Evolutionary conservation across 208 protist genomes (phyloP).

Genomic region (Leishmania aethiopica): DNA sequence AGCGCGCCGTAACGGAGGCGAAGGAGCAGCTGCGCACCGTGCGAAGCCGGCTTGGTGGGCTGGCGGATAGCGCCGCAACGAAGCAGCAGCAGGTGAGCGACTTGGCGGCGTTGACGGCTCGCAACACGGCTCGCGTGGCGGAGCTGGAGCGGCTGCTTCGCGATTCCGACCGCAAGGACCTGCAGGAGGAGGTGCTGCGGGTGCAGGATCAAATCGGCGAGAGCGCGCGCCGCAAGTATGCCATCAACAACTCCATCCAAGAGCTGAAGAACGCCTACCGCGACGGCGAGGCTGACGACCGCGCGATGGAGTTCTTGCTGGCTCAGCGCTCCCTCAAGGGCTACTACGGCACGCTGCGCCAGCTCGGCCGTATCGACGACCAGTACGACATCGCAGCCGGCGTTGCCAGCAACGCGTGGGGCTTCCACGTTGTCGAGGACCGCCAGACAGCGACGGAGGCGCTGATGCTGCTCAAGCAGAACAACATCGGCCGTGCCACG

Average conservation of each 20-base stretch:
- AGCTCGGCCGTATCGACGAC: conserved; percentile 97
- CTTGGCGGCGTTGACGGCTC: conserved; percentile 34
- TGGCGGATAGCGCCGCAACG: conserved; percentile 39
- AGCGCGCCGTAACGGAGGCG: conserved; percentile 74
- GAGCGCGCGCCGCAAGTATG: conserved; percentile 72
- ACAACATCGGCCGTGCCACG: conserved; percentile 96
- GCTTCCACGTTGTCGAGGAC: conserved; percentile 98
- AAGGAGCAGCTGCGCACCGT: conserved; percentile 54
- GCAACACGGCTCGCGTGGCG: conserved; percentile 35
- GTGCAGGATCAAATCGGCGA: conserved; percentile 75
- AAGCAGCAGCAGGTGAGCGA: conserved; percentile 38
- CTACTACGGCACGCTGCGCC: conserved; percentile 97
- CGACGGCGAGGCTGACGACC: conserved; percentile 86
- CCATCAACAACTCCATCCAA: conserved; percentile 79
- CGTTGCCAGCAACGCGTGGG: conserved; percentile 95
- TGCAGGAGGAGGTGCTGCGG: conserved; percentile 63
- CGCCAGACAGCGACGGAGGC: conserved; percentile 89
- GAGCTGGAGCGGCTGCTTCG: conserved; percentile 59
- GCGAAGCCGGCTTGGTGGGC: conserved; percentile 42
- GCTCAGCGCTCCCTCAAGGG: conserved; percentile 86
- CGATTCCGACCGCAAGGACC: conserved; percentile 43
- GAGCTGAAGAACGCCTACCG: conserved; percentile 80
- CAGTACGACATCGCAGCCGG: conserved; percentile 98
- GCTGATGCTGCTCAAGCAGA: conserved; percentile 91
- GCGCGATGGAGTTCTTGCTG: conserved; percentile 85